Evolutionary conservation across 129 eudicot species (phyloP), one percentile per base, ranked within the genome.

Genomic region (Deinandra increscens): DNA sequence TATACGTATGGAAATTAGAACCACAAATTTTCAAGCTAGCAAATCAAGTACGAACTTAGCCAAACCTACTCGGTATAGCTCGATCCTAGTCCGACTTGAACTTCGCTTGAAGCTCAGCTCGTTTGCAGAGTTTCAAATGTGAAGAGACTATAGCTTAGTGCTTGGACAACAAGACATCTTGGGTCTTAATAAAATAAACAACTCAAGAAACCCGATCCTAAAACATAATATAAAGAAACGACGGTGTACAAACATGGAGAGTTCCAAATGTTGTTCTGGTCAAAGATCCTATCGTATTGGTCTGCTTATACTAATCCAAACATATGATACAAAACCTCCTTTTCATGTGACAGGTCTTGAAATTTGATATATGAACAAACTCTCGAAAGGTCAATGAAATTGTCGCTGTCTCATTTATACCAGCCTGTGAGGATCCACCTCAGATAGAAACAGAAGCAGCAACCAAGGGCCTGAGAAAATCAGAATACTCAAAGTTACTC

Each of bases 341-440:
- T 23, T 60, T 49, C 59, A 26, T 11, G 58, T 38, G 61, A 61
- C 11, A 0, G 3, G 61, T 68, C 53, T 39, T 60, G 33, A 68
- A 44, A 31, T 17, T 53, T 0, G 22, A 10, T 51, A 51, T 51
- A 20, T 11, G 12, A 61, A 61, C 43, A 23, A 62, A 54, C 37
- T 58, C 62, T 69, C 29, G 56, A 17, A 69, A 59, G 11, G 29
- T 56, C 68, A 44, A 71, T 41, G 31, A 44, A 44, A 5, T 11
- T 44, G 50, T 44, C n/a, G n/a, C n/a, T n/a, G n/a, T n/a, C n/a
- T n/a, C 78, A 93, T 78, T 93, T 93, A 71, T 93, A 93, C 98
- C 98, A 93, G 23, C 98, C 98, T 14, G 98, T 79, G 70, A 93
- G 98, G 41, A 93, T 33, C 98, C 98, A 93, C 66, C 98, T 81